Evolutionary conservation across 2,329 filamentous ascomycete species (phyloP), one percentile per base, ranked within the genome.

Genomic region (Byssothecium circinans): DNA sequence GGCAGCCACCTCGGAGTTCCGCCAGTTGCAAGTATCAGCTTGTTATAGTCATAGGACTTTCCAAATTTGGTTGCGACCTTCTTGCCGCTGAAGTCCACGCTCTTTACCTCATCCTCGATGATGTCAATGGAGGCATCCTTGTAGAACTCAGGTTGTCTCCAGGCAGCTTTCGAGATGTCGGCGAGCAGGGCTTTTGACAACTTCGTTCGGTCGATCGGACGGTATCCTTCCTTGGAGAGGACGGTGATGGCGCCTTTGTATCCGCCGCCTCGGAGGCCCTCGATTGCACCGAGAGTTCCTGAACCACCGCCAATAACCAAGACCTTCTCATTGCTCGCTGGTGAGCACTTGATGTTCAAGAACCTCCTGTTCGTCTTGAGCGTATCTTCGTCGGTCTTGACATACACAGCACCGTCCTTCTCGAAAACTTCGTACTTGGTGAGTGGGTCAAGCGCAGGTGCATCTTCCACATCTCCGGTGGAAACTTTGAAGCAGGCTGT

Each of bases 381-480:
- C 23, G 80, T 78, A 1, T 82, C 79, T 68, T 94, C 86, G 23
- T 92, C 88, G 19, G 87, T 91, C 33, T 86, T 86, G 54, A 99
- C 83, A 69, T 91, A 97, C 2, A 96, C 85, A 4, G 81, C 86
- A 25, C 89, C 91, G 60, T 94, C 84, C 64, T 87, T 91, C 69
- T 95, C 86, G 25, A 83, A 76, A 25, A 96, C 77, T 43, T 89
- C 84, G 75, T 95, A 99, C 41, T 86, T 86, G 37, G 88, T 82
- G 20, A 99, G 76, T n/a, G 88, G 81, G 63, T 97, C 90, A 20
- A 95, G 82, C 2, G 89, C 94, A 0, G 94, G 94, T 0, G 92
- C 91, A 66, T 97, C 90, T 74, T 99, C 94, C 49, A 97, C 88
- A 62, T 99, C 94, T 43, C 94, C 94, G 5, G 88, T 95, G 46